Evolutionary conservation across 768 basidiomycete species (phyloP).

Genomic region (Russula earlei): DNA sequence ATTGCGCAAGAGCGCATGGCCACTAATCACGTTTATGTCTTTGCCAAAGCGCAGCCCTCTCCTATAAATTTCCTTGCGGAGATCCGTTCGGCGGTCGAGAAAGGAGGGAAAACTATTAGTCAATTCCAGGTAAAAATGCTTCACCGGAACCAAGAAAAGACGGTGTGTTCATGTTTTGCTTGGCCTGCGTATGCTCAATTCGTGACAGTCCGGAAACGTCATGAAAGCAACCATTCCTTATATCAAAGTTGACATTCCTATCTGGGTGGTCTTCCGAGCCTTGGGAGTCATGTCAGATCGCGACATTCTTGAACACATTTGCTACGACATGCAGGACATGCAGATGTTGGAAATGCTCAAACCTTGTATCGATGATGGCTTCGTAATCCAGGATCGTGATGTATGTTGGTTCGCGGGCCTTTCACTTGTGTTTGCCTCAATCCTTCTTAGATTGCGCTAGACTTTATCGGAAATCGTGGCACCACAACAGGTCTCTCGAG

Average conservation of each 20-base stretch:
- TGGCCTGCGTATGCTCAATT: conserved; percentile 12
- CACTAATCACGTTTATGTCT: conserved; percentile 98
- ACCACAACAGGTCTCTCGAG: conserved; percentile 87
- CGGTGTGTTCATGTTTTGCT: conserved; percentile 42
- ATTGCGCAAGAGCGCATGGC: conserved; percentile 99
- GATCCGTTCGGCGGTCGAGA: conserved; percentile 95
- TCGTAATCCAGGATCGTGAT: conserved; percentile 95
- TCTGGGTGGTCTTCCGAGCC: conserved; percentile 98
- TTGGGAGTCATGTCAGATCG: conserved; percentile 96
- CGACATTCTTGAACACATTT: conserved; percentile 96
- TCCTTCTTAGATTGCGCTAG: conserved; percentile 54
- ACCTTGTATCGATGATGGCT: conserved; percentile 96
- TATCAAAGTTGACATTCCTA: conserved; percentile 96
- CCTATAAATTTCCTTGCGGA: conserved; percentile 94
- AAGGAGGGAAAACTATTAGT: conserved; percentile 95
- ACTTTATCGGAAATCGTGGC: conserved; percentile 97
- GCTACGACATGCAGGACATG: conserved; percentile 92
- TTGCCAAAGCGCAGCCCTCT: conserved; percentile 94
- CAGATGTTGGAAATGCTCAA: conserved; percentile 98
- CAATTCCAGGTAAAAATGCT: conserved; percentile 98
- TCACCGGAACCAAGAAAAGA: conserved; percentile 79
- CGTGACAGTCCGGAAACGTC: conserved; percentile 65
- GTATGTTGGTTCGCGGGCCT: conserved; percentile 31
- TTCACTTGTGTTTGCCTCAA: conserved; percentile 12
- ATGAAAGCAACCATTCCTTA: conserved; percentile 98